Evolutionary conservation across 352 stramenopile species (phyloP).

Genomic region (Pythium monospermum): DNA sequence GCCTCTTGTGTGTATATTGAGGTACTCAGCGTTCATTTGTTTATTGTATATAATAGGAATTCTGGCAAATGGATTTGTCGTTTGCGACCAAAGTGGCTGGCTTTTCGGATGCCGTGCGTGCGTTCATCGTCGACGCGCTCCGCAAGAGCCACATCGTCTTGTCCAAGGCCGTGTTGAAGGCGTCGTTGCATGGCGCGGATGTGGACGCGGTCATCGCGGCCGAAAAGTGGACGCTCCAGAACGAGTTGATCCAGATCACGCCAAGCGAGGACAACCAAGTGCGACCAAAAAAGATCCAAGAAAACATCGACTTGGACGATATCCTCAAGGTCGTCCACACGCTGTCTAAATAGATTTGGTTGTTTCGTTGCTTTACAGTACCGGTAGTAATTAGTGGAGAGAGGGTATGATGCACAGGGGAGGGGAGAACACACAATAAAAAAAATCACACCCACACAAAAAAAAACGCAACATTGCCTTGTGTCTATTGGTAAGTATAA

Average conservation of each 20-base stretch:
- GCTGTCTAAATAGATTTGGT: constrained; percentile 80
- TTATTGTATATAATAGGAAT: constrained; percentile 31
- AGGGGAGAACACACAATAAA: not conserved
- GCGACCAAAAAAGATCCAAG: constrained; percentile 83
- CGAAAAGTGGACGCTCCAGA: constrained; percentile 65
- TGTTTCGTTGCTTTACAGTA: too few species aligned
- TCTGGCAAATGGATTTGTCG: constrained; percentile 65
- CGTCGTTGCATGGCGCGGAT: constrained; percentile 64
- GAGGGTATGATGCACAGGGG: not conserved
- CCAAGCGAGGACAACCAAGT: constrained; percentile 83
- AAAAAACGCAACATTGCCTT: constrained; percentile 3
- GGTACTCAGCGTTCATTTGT: not conserved
- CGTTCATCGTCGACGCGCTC: constrained; percentile 71
- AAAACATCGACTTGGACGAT: constrained; percentile 84
- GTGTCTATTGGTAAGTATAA: constrained; percentile 9
- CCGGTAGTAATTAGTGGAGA: too few species aligned
- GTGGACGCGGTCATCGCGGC: constrained; percentile 47
- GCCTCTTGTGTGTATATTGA: constrained; percentile 5
- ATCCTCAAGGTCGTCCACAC: constrained; percentile 84
- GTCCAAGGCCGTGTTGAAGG: constrained; percentile 50
- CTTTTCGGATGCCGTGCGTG: constrained; percentile 67
- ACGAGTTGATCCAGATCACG: constrained; percentile 48
- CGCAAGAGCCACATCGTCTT: constrained; percentile 71
- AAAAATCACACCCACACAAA: constrained; percentile 1
- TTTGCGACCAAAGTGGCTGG: constrained; percentile 58